phyloP scores from a whole-genome alignment of 495 filamentous ascomycete genomes.

The Penicillium paradoxum region DNA sequence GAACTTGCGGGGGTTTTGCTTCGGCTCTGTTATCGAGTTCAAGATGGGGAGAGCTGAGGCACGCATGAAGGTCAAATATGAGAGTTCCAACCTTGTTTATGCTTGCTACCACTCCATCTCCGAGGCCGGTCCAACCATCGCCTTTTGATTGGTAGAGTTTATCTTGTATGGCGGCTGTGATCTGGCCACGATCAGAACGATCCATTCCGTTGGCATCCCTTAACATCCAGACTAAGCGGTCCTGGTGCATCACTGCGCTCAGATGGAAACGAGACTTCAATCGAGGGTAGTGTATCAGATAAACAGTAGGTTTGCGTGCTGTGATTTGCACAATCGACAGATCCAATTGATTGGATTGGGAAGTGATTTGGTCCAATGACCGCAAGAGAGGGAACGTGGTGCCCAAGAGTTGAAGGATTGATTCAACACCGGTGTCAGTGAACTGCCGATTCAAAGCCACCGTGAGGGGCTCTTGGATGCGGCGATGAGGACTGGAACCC shows the following conservation, averaged over 20 bases:
- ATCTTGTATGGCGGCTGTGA: conserved; percentile 22
- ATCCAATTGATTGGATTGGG: conserved; percentile 20
- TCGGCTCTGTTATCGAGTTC: conserved; percentile 3
- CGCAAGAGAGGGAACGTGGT: conserved; percentile 65
- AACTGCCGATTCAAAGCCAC: conserved; percentile 52
- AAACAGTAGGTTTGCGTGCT: conserved; percentile 40
- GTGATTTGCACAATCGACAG: conserved; percentile 32
- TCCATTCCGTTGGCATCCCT: conserved; percentile 25
- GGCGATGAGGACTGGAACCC: conserved; percentile 67
- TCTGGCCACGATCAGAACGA: conserved; percentile 10
- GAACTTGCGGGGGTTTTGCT: conserved; percentile 3
- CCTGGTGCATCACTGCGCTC: conserved; percentile 24
- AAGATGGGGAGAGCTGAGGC: conserved; percentile 18
- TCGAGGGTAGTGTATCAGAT: conserved; percentile 40
- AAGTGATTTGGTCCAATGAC: conserved; percentile 49
- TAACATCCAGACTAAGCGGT: conserved; percentile 39
- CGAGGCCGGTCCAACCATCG: conserved; percentile 47
- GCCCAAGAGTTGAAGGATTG: conserved; percentile 48
- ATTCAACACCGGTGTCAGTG: conserved; percentile 46
- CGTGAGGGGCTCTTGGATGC: conserved; percentile 60
- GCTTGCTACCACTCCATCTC: conserved; percentile 38
- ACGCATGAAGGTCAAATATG: conserved; percentile 31
- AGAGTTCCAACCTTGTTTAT: conserved; percentile 40
- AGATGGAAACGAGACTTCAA: conserved; percentile 36
- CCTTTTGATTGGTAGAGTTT: conserved; percentile 41